phyloP scores from a whole-genome alignment of 164 flowering plant species.

The Tetrastigma voinierianum region DNA sequence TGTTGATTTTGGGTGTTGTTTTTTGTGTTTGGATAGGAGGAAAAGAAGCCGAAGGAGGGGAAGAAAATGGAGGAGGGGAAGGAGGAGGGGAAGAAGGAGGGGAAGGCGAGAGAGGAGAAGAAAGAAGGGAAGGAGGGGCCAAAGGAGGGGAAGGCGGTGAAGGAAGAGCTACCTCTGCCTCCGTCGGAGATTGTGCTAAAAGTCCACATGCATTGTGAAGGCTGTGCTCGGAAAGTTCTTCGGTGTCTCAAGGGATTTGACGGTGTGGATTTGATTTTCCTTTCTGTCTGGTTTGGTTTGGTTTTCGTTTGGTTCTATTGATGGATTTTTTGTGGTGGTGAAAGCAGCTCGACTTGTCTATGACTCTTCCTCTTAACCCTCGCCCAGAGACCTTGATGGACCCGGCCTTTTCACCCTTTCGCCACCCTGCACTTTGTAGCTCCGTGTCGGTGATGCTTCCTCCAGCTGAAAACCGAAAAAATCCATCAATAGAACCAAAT shows the following conservation, averaged over 20 bases:
- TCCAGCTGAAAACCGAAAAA: too few species aligned
- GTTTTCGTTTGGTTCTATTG: not conserved
- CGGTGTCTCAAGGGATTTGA: conserved; percentile 63
- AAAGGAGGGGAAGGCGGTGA: too few species aligned
- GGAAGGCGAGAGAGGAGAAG: conserved; percentile 18
- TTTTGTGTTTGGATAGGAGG: conserved; percentile 26
- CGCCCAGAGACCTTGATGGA: too few species aligned
- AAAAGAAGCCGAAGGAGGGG: conserved; percentile 31
- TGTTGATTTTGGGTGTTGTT: not conserved
- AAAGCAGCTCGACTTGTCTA: too few species aligned
- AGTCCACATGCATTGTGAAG: conserved; percentile 94
- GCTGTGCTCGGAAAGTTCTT: conserved; percentile 86
- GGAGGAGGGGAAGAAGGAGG: conserved; percentile 25
- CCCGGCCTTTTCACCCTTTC: conserved; percentile 79
- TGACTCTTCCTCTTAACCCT: too few species aligned
- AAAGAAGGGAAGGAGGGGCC: too few species aligned
- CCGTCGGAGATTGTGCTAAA: conserved; percentile 55
- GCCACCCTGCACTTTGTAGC: too few species aligned
- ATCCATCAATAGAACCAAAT: too few species aligned
- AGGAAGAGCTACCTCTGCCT: conserved; percentile 42
- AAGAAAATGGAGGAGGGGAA: conserved; percentile 31
- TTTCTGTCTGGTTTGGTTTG: not conserved
- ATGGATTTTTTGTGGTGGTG: conserved; percentile 5
- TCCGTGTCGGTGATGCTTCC: too few species aligned
- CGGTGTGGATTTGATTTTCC: conserved; percentile 34